Evolutionary conservation across 352 stramenopile genomes (phyloP).

Genomic region (Pythium rhizo-oryzae): DNA sequence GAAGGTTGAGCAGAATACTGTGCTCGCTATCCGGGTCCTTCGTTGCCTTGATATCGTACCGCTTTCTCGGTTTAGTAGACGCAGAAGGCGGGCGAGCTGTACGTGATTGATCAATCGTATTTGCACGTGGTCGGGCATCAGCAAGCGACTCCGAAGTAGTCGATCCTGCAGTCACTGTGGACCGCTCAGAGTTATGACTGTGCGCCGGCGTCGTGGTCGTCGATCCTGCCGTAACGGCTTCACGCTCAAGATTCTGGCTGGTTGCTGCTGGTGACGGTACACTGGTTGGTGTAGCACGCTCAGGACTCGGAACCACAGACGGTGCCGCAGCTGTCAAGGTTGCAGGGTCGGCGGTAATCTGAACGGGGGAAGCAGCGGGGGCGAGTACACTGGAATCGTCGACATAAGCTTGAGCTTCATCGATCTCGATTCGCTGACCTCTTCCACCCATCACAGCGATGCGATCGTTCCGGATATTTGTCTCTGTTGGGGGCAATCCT

Average conservation of each 20-base stretch:
- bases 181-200: constrained; percentile 7
- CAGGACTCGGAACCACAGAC: no score
- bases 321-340: no score
- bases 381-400: constrained; percentile 27
- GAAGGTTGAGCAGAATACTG: constrained; percentile 89
- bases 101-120: constrained; percentile 16
- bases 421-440: constrained; percentile 85
- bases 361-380: no score
- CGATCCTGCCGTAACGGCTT: no score
- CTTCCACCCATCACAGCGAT: constrained; percentile 93
- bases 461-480: constrained; percentile 88
- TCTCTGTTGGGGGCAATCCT: constrained; percentile 90
- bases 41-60: constrained; percentile 82
- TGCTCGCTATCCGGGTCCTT: constrained; percentile 84
- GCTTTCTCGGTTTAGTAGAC: constrained; percentile 58
- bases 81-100: constrained; percentile 34
- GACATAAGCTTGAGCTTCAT: constrained; percentile 49
- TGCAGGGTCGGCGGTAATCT: no score
- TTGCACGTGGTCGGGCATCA: constrained; percentile 1
- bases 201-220: not conserved
- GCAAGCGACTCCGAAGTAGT: not conserved
- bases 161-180: constrained; percentile 3
- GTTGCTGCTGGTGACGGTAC: no score
- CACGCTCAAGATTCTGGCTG: no score
- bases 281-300: no score